Percentiles rank a stretch among this genome's conserved stretches.
Conservation (phyloP, 108 stramenopile species). For the Nitzschia sp. region DNA sequence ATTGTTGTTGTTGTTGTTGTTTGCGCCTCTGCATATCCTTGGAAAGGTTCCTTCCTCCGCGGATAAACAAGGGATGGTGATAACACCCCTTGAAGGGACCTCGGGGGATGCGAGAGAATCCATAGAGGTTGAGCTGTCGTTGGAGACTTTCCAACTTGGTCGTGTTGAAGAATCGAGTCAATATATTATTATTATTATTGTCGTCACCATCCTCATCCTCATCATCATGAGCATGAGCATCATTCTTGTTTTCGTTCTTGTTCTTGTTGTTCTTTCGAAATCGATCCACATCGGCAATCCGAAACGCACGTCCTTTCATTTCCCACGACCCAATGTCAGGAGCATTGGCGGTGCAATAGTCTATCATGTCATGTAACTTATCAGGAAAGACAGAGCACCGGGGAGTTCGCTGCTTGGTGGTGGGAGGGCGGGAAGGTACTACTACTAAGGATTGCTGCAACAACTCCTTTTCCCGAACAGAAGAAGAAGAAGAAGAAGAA, state of each 20-base stretch:
- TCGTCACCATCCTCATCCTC: too few species aligned
- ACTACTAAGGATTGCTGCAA: too few species aligned
- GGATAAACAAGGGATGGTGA: conserved; percentile 62
- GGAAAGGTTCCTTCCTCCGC: conserved; percentile 15
- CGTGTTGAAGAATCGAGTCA: conserved; percentile 84
- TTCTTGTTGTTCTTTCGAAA: too few species aligned
- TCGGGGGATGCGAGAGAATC: conserved; percentile 51
- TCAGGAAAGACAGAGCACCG: conserved; percentile 29
- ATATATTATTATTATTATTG: too few species aligned
- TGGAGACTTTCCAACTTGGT: conserved; percentile 81
- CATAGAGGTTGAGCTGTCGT: conserved; percentile 87
- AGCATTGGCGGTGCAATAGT: conserved; percentile 34
- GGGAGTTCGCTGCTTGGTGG: background rate
- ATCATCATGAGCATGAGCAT: too few species aligned
- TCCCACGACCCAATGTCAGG: conserved; percentile 57
- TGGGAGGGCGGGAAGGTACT: too few species aligned
- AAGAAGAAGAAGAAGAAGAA: background rate
- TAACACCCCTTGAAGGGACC: conserved; percentile 52
- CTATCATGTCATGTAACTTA: conserved; percentile 54
- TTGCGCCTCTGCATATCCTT: conserved; percentile 17
- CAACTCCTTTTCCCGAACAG: background rate
- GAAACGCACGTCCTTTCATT: conserved; percentile 58
- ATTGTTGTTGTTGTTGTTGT: too few species aligned
- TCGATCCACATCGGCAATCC: conserved; percentile 41
- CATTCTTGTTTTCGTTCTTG: too few species aligned